Percentiles rank a stretch among this genome's conserved stretches.
Conservation (phyloP, 352 stramenopile species). For the Hyaloperonospora brassicae region DNA sequence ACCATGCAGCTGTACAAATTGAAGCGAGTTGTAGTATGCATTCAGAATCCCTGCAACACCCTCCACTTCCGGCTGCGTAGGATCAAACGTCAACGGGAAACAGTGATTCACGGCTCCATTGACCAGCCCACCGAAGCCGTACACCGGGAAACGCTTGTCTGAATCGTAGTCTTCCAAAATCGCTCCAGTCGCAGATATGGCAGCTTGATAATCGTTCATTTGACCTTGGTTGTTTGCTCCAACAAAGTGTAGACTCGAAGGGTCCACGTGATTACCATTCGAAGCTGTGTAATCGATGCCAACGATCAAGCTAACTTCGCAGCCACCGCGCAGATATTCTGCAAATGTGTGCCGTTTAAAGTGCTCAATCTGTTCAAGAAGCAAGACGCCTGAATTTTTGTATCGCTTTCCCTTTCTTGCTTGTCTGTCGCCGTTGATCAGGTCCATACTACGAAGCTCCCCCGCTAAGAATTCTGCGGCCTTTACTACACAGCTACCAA, state of each 20-base stretch:
- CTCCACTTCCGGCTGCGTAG: constrained; percentile 49
- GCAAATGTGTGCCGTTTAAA: constrained; percentile 68
- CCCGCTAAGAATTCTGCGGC: constrained; percentile 50
- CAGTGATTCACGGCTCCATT: constrained; percentile 61
- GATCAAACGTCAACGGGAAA: constrained; percentile 66
- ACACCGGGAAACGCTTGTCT: constrained; percentile 67
- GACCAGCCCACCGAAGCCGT: constrained; percentile 67
- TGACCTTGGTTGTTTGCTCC: constrained; percentile 43
- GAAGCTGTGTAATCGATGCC: constrained; percentile 81
- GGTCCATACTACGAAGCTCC: constrained; percentile 36
- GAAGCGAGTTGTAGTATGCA: constrained; percentile 58
- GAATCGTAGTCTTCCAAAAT: constrained; percentile 76
- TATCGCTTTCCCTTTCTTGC: constrained; percentile 64
- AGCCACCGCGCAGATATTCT: constrained; percentile 60
- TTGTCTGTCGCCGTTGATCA: constrained; percentile 65
- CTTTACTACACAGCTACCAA: constrained; percentile 45
- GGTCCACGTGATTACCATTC: constrained; percentile 41
- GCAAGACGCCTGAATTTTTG: constrained; percentile 60
- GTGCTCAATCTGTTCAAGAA: constrained; percentile 45
- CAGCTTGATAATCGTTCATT: constrained; percentile 74
- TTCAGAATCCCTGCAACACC: constrained; percentile 51
- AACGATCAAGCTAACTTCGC: constrained; percentile 68
- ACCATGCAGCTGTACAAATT: constrained; percentile 58
- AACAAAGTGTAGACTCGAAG: constrained; percentile 52
- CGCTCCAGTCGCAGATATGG: constrained; percentile 52